Conservation (phyloP, 805 yeast species). For the Nakazawaea wickerhamii region DNA sequence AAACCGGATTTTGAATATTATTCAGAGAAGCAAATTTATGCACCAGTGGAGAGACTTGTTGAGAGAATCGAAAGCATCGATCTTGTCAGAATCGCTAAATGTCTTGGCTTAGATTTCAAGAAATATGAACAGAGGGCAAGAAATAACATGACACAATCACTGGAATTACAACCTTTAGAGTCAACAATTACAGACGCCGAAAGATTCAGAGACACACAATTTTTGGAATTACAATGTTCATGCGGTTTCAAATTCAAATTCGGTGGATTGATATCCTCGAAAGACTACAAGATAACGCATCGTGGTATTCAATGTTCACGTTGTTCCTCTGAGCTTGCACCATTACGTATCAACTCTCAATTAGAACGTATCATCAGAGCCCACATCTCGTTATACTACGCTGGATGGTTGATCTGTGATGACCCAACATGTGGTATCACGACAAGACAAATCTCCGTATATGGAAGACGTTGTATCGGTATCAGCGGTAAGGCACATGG, state of each 20-base stretch:
- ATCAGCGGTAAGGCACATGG: conserved; percentile 53
- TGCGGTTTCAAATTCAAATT: conserved; percentile 60
- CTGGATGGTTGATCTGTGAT: conserved; percentile 83
- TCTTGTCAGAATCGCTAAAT: conserved; percentile 65
- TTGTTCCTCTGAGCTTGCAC: conserved; percentile 49
- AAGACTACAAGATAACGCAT: conserved; percentile 53
- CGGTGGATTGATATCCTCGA: conserved; percentile 69
- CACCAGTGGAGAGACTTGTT: conserved; percentile 84
- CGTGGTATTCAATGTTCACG: conserved; percentile 66
- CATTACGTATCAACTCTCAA: conserved; percentile 60
- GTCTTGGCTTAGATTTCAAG: conserved; percentile 72
- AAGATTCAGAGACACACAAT: conserved; percentile 64
- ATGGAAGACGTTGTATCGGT: conserved; percentile 81
- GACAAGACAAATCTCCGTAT: conserved; percentile 84
- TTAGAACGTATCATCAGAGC: conserved; percentile 66
- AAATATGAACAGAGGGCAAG: conserved; percentile 47
- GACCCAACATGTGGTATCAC: conserved; percentile 74
- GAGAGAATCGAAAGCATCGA: conserved; percentile 87
- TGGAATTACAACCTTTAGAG: conserved; percentile 67
- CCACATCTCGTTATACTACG: conserved; percentile 71
- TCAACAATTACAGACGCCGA: conserved; percentile 77
- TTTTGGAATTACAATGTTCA: conserved; percentile 51
- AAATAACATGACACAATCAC: conserved; percentile 26
- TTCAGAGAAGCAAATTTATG: conserved; percentile 81
- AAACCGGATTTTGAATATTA: conserved; percentile 75